Evolutionary conservation across 208 protist species (phyloP), one percentile per base, ranked within the genome.

Genomic region (Entamoeba dispar): DNA sequence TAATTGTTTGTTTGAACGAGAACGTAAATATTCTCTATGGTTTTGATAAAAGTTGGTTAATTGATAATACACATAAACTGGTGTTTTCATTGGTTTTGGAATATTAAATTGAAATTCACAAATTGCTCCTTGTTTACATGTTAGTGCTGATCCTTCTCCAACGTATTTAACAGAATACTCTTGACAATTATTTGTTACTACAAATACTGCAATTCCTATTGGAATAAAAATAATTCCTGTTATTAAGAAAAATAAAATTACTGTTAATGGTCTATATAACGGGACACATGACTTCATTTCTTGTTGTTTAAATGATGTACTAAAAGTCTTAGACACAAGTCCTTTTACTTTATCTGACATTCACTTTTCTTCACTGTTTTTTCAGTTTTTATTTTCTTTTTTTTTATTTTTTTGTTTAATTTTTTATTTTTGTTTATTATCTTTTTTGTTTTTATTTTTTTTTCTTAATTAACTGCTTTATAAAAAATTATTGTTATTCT

Each of bases 41-140:
- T 99, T 99, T 95, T 99, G 98, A 95, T 98, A 99, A 94, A 98
- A 99, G 91, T 98, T 98, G 3, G 97, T 97, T 7, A 99, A 95
- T 49, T 97, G 96, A 95, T 99, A 99, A 95, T 99, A 99, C 52
- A 99, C 93, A 94, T 98, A 99, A 31, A 99, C 95, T 10, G 98
- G 98, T 27, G 96, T 93, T 34, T 96, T 94, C 61, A 99, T 96
- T 38, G 69, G 69, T 90, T 90, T 90, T 10, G 14, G 7, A 10
- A 90, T 38, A 14, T 7, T 90, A 38, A 90, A 90, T 34, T 7
- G 19, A 14, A 90, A 17, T 34, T 19, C 27, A 90, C 69, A 90
- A 14, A 4, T 10, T 27, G 31, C 14, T 27, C 31, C 31, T 10
- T 14, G 55, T 22, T 69, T 69, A 90, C 69, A 90, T 2, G 7